A percentile compares a stretch with the other conserved stretches of the same genome.
These are phyloP conservation scores for Scheffersomyces titani DNA, from an alignment of 1,139 yeast species.

Conservation along the genomic window DNA sequence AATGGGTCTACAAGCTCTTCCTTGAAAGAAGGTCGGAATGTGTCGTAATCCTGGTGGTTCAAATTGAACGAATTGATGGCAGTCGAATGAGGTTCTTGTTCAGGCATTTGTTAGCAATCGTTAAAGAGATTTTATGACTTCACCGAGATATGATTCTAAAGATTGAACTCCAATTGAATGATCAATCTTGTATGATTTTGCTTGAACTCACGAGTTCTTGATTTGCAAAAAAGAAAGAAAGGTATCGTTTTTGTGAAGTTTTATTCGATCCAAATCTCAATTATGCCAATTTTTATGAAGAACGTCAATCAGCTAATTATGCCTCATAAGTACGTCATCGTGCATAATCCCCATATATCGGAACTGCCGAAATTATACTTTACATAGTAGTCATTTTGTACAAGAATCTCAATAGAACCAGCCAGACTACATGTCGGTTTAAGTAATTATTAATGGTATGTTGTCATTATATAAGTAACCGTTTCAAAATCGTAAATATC, in stretches of 20 bases:
- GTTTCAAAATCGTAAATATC: neutral
- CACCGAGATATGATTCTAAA: neutral
- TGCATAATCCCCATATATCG: neutral
- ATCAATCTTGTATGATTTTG: slow-evolving; percentile 7
- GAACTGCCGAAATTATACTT: too few species aligned
- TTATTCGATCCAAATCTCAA: neutral
- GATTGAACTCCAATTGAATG: slow-evolving; percentile 1
- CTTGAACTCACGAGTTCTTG: neutral
- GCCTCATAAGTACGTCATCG: neutral
- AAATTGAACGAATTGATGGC: slow-evolving; percentile 51
- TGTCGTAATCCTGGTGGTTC: slow-evolving; percentile 57
- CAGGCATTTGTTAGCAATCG: neutral
- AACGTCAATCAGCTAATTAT: too few species aligned
- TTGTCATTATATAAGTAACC: neutral
- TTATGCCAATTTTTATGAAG: neutral
- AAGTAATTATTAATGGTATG: neutral
- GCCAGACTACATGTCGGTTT: neutral
- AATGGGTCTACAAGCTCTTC: slow-evolving; percentile 50
- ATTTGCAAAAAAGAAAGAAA: neutral
- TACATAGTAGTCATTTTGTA: too few species aligned
- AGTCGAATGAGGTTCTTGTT: slow-evolving; percentile 8
- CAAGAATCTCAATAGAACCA: too few species aligned
- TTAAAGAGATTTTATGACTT: neutral
- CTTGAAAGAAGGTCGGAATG: slow-evolving; percentile 57
- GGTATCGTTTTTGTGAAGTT: too few species aligned